Percentiles rank a stretch among this genome's conserved stretches.
Evolutionary conservation across 2,329 filamentous ascomycete species (phyloP).

Genomic region (Rutstroemia sp.): DNA sequence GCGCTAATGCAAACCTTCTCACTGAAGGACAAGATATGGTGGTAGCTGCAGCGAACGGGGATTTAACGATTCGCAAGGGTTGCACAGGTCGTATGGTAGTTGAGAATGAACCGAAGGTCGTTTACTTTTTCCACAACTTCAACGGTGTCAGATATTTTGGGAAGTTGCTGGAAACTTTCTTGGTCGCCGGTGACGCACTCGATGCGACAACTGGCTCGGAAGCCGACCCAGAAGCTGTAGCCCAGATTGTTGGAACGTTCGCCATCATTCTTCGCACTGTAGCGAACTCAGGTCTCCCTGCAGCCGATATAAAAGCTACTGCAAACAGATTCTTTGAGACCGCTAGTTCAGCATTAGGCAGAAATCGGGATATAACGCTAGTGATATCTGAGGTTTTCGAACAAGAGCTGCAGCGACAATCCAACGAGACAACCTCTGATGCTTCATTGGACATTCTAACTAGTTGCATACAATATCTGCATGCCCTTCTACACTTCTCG

Average conservation of each 20-base stretch:
- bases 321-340: slow-evolving; percentile 43
- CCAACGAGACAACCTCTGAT: slow-evolving; percentile 34
- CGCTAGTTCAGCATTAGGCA: slow-evolving; percentile 46
- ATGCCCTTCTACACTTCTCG: slow-evolving; percentile 61
- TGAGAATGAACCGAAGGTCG: slow-evolving; percentile 67
- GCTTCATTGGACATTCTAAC: slow-evolving; percentile 52
- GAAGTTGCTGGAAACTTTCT: slow-evolving; percentile 62
- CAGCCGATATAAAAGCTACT: slow-evolving; percentile 36
- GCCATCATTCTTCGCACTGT: slow-evolving; percentile 55
- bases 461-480: slow-evolving; percentile 73
- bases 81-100: slow-evolving; percentile 67
- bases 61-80: slow-evolving; percentile 57
- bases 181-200: slow-evolving; percentile 45
- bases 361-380: slow-evolving; percentile 65
- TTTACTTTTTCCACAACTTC: slow-evolving; percentile 67
- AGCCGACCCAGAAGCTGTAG: slow-evolving; percentile 52
- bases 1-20: neutral
- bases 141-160: slow-evolving; percentile 75
- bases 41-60: slow-evolving; percentile 30
- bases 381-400: slow-evolving; percentile 85
- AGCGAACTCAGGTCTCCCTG: slow-evolving; percentile 10
- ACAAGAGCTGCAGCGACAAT: slow-evolving; percentile 44
- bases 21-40: slow-evolving; percentile 12
- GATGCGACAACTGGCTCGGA: slow-evolving; percentile 36
- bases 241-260: slow-evolving; percentile 68